Evolutionary conservation across 225 moss, liverwort and hornwort genomes (phyloP), one percentile per base, ranked within the genome.

Genomic region (Pleurozium schreberi): DNA sequence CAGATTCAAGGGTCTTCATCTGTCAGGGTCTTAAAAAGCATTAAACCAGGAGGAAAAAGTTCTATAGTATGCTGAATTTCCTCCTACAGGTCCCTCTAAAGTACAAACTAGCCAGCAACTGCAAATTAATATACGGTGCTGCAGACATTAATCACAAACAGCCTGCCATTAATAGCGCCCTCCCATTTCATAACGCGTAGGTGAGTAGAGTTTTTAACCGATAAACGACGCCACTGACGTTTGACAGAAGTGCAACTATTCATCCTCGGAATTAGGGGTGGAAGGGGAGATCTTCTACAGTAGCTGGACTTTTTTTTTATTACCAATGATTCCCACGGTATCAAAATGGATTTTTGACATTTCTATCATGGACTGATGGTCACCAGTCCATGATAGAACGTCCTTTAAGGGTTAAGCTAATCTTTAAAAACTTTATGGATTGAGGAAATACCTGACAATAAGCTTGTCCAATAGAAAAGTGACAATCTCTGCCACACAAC

Each of bases 391-490:
- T n/a, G n/a, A n/a, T n/a, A n/a, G n/a, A n/a, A n/a, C n/a, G n/a
- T n/a, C n/a, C n/a, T n/a, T n/a, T n/a, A n/a, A n/a, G n/a, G n/a
- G n/a, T n/a, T 63, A 62, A 68, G 16, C 61, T 82, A 42, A 85
- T 63, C 71, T 50, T 31, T 18, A 30, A 53, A 71, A 79, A 59
- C 10, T 26, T 43, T n/a, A 28, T 11, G 66, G 45, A 52, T 60
- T 70, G 71, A 60, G 53, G 61, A 84, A 53, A 76, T 91, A 94
- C 94, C 92, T 90, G 75, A 65, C 87, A 85, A 94, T 47, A 38
- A 93, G 85, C 84, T 93, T 94, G 89, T 94, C 94, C 49, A 93
- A 31, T 36, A 87, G 38, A 7, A 90, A 89, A 83, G 88, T 80
- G 23, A 91, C 75, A 52, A 15, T 17, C 83, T 90, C 94, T 94